A percentile compares a stretch with the other conserved stretches of the same genome.
Conservation (phyloP, 2,329 filamentous ascomycete genomes). For the Blastomyces parvus region DNA sequence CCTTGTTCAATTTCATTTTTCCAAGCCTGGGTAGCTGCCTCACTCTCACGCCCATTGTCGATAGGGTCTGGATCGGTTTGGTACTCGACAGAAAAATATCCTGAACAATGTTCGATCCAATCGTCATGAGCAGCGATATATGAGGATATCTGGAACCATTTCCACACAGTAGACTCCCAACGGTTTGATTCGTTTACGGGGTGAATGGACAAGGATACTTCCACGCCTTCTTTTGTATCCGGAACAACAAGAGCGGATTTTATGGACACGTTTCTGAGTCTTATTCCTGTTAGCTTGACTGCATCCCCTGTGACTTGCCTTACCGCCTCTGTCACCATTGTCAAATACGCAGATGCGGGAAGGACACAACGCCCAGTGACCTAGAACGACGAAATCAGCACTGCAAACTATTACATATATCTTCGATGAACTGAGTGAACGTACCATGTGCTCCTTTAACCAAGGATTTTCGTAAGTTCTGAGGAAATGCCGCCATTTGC, state of each 20-base stretch:
- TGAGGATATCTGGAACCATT: conserved; percentile 25
- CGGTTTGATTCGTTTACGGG: conserved; percentile 19
- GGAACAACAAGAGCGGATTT: conserved; percentile 25
- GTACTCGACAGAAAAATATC: conserved; percentile 23
- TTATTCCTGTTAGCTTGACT: conserved; percentile 7
- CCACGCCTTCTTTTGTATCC: conserved; percentile 25
- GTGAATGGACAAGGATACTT: conserved; percentile 22
- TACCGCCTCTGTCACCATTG: conserved; percentile 25
- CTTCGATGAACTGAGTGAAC: not conserved
- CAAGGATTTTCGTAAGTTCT: conserved; percentile 25
- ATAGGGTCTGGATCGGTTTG: conserved; percentile 13
- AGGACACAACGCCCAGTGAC: conserved; percentile 17
- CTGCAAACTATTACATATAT: not conserved
- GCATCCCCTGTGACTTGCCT: conserved; percentile 17
- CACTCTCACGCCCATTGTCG: conserved; percentile 19
- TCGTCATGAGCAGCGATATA: conserved; percentile 22
- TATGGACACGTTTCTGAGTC: conserved; percentile 19
- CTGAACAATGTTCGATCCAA: conserved; percentile 31
- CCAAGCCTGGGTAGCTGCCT: conserved; percentile 16
- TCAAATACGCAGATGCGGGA: conserved; percentile 23
- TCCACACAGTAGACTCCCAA: conserved; percentile 19
- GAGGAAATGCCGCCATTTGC: conserved; percentile 25
- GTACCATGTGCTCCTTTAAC: conserved; percentile 23
- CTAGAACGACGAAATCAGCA: conserved; percentile 6
- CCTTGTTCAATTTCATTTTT: conserved; percentile 13